Evolutionary conservation across 345 rosid genomes (phyloP), one percentile per base, ranked within the genome.

Genomic region (Corymbia maculata): DNA sequence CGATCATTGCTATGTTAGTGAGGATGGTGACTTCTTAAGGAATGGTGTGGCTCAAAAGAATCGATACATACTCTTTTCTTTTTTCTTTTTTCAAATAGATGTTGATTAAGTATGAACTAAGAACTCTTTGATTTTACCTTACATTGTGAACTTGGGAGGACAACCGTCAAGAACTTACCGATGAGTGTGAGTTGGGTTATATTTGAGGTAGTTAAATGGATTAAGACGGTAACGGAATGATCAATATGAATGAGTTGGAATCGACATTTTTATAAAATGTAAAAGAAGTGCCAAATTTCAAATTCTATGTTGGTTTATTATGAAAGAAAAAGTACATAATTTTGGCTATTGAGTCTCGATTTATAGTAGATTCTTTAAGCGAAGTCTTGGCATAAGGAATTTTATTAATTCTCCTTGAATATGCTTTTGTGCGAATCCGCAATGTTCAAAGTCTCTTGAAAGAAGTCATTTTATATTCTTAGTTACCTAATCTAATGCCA

Each of bases 11-110:
- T 19, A 19, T 42, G 49, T 1, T 19, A 5, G 13, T 3, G 24
- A 17, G 45, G 3, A 70, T 10, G 3, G 13, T 10, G 6, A 32
- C 4, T 36, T 11, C 4, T 36, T 0, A 0, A 68, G 45, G 2
- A 70, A 70, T 16, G 2, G 0, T 12, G 0, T n/a, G 0, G 24
- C 16, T 32, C 1, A 70, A 32, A 9, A 32, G 4, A 70, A 9
- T 70, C 0, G 13, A 10, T 32, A 1, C 5, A 3, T 64, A 13
- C 30, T 3, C 13, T 61, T 13, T 13, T 28, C 6, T 2, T 28
- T 13, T 6, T 0, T 10, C 24, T 12, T 59, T 2, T 6, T 28
- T 5, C 3, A 4, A 64, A 13, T n/a, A 1, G 68, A 61, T 61
- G 68, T 61, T 2, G 32, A 12, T 61, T 14, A 28, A 61, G 32